Conservation (phyloP, 345 rosid genomes). For the Hevea brasiliensis region DNA sequence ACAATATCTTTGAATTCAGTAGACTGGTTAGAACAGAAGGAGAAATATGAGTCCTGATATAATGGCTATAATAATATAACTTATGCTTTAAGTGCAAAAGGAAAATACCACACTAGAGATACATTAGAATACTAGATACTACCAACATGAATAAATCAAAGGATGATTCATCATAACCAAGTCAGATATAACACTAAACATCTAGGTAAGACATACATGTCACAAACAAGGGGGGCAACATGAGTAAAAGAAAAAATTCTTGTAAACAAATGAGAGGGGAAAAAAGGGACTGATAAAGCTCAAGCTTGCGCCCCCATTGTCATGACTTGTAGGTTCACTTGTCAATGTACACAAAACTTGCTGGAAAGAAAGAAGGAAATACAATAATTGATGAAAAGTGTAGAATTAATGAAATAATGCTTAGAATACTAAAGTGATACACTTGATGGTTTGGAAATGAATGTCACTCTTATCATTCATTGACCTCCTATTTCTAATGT, state of each 20-base stretch:
- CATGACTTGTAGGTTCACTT: too few relatives aligned
- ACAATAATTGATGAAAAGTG: too few relatives aligned
- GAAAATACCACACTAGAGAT: not conserved
- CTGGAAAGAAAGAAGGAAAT: too few relatives aligned
- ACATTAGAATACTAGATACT: not conserved
- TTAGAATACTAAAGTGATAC: too few relatives aligned
- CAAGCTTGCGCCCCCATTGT: too few relatives aligned
- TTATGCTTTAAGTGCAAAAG: not conserved
- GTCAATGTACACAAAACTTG: too few relatives aligned
- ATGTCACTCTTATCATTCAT: too few relatives aligned
- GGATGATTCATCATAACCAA: not conserved
- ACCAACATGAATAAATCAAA: not conserved
- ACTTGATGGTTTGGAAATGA: too few relatives aligned
- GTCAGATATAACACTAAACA: not conserved
- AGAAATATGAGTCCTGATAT: constrained; percentile 1
- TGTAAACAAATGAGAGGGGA: not conserved
- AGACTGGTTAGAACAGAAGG: constrained; percentile 42
- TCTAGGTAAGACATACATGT: not conserved
- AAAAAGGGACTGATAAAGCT: too few relatives aligned
- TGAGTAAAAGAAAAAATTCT: not conserved
- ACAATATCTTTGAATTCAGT: constrained; percentile 82
- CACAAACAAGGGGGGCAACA: not conserved
- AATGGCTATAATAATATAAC: not conserved
- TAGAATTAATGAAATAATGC: too few relatives aligned
- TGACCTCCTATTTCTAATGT: too few relatives aligned